A percentile compares a stretch with the other conserved stretches of the same genome.
These are phyloP conservation scores for Schizosaccharomyces cryophilus DNA, from an alignment of 805 yeast genomes.

Conservation along the genomic window DNA sequence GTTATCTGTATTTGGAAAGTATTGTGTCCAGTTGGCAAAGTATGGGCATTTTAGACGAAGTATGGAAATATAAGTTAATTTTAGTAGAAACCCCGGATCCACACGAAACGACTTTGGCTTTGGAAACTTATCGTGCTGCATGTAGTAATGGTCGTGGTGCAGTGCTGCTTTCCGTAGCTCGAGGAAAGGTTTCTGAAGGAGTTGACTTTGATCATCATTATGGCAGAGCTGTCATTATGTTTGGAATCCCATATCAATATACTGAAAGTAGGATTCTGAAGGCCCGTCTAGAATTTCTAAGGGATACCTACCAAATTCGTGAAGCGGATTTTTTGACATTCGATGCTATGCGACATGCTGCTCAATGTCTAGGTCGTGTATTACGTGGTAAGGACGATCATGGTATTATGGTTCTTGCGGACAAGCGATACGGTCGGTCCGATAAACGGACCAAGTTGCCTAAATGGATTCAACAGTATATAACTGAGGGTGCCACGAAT, in stretches of 20 bases:
- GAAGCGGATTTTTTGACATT: slow-evolving; percentile 88
- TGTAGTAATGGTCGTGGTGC: slow-evolving; percentile 97
- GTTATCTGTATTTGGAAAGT: slow-evolving; percentile 91
- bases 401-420: slow-evolving; percentile 96
- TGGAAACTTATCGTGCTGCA: slow-evolving; percentile 87
- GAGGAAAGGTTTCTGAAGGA: slow-evolving; percentile 97
- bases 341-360: slow-evolving; percentile 99
- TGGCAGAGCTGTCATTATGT: slow-evolving; percentile 93
- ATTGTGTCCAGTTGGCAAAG: slow-evolving; percentile 97
- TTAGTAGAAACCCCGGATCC: slow-evolving; percentile 97
- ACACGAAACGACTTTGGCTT: slow-evolving; percentile 85
- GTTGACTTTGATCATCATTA: slow-evolving; percentile 97
- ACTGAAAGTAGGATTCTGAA: slow-evolving; percentile 77
- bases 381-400: slow-evolving; percentile 94
- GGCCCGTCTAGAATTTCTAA: slow-evolving; percentile 75
- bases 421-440: slow-evolving; percentile 46
- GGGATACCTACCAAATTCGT: slow-evolving; percentile 78
- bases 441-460: slow-evolving; percentile 74
- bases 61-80: slow-evolving; percentile 89
- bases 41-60: slow-evolving; percentile 94
- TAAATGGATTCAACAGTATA: slow-evolving; percentile 88
- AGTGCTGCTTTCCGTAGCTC: slow-evolving; percentile 81
- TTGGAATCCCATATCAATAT: slow-evolving; percentile 93
- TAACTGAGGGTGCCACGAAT: slow-evolving; percentile 74
- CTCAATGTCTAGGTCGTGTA: slow-evolving; percentile 94